These are phyloP conservation scores for Salvia hispanica DNA, from an alignment of 257 asterid genomes.

Conservation along the genomic window DNA sequence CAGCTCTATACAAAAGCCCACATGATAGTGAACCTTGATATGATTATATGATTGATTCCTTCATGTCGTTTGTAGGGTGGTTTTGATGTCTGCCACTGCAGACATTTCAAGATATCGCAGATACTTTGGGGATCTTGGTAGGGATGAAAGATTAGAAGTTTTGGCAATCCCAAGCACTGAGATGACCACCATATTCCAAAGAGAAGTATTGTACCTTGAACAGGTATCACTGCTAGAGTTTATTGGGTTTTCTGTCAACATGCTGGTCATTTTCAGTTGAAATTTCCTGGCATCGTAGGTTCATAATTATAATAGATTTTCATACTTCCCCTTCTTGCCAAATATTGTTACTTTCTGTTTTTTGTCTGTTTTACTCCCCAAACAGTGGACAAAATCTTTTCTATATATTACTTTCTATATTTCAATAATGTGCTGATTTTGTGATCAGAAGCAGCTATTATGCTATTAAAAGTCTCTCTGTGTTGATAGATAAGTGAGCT, in stretches of 20 bases:
- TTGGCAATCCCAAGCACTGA: slow-evolving; percentile 75
- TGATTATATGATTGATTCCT: slow-evolving; percentile 22
- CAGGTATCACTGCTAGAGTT: slow-evolving; percentile 57
- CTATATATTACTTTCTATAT: background rate
- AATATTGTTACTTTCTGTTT: background rate
- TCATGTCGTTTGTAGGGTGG: slow-evolving; percentile 69
- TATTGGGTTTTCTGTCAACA: slow-evolving; percentile 22
- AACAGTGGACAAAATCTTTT: slow-evolving; percentile 1
- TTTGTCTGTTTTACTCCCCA: slow-evolving; percentile 9
- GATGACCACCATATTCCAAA: slow-evolving; percentile 60
- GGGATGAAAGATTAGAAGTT: slow-evolving; percentile 89
- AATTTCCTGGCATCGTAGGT: background rate
- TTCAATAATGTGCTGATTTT: slow-evolving; percentile 19
- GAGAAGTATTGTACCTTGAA: slow-evolving; percentile 71
- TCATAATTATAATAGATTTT: background rate
- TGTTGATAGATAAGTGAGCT: slow-evolving; percentile 58
- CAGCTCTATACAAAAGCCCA: background rate
- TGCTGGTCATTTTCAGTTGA: slow-evolving; percentile 15
- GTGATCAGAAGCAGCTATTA: slow-evolving; percentile 14
- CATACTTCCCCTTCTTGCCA: slow-evolving; percentile 7
- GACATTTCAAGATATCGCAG: slow-evolving; percentile 84
- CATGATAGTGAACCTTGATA: slow-evolving; percentile 13
- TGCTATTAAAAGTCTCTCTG: slow-evolving; percentile 15
- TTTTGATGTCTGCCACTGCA: slow-evolving; percentile 98
- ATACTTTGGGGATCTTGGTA: slow-evolving; percentile 85